Percentiles rank a stretch among this genome's conserved stretches.
Evolutionary conservation across 768 basidiomycete species (phyloP).

Genomic region (Tephrocybe sp.): DNA sequence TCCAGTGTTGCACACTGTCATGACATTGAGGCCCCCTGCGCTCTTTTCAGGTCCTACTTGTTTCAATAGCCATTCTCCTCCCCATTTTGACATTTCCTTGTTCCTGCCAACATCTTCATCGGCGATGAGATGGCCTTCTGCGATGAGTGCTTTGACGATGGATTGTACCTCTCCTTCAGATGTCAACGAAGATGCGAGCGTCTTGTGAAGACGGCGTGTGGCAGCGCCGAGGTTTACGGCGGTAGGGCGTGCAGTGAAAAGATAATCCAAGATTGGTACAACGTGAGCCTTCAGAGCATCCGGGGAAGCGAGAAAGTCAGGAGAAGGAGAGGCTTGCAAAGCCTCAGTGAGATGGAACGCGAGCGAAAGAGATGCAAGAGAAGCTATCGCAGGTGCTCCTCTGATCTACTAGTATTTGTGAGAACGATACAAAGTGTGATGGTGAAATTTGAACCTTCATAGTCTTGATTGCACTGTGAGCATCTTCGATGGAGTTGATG

Average conservation of each 20-base stretch:
- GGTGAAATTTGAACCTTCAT: slow-evolving; percentile 69
- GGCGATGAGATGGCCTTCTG: slow-evolving; percentile 72
- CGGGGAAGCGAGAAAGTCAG: slow-evolving; percentile 55
- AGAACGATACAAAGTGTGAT: slow-evolving; percentile 1
- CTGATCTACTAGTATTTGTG: slow-evolving; percentile 46
- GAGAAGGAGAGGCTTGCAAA: slow-evolving; percentile 41
- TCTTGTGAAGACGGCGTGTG: slow-evolving; percentile 62
- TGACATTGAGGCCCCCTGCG: slow-evolving; percentile 64
- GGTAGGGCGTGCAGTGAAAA: slow-evolving; percentile 89
- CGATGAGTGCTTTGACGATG: slow-evolving; percentile 58
- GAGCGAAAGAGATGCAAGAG: slow-evolving; percentile 81
- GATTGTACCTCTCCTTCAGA: slow-evolving; percentile 42
- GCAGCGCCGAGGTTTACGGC: slow-evolving; percentile 94
- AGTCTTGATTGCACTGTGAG: slow-evolving; percentile 90
- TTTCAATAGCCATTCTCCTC: slow-evolving; percentile 81
- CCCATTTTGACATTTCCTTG: slow-evolving; percentile 78
- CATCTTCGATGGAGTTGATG: slow-evolving; percentile 75
- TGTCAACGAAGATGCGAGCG: slow-evolving; percentile 42
- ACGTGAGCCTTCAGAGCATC: slow-evolving; percentile 54
- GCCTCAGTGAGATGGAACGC: slow-evolving; percentile 60
- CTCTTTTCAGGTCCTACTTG: slow-evolving; percentile 35
- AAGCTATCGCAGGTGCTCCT: slow-evolving; percentile 94
- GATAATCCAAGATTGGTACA: slow-evolving; percentile 58
- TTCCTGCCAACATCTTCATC: slow-evolving; percentile 88
- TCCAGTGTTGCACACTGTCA: slow-evolving; percentile 98